Evolutionary conservation across 108 stramenopile genomes (phyloP).

Genomic region (Nannochloropsis salina): DNA sequence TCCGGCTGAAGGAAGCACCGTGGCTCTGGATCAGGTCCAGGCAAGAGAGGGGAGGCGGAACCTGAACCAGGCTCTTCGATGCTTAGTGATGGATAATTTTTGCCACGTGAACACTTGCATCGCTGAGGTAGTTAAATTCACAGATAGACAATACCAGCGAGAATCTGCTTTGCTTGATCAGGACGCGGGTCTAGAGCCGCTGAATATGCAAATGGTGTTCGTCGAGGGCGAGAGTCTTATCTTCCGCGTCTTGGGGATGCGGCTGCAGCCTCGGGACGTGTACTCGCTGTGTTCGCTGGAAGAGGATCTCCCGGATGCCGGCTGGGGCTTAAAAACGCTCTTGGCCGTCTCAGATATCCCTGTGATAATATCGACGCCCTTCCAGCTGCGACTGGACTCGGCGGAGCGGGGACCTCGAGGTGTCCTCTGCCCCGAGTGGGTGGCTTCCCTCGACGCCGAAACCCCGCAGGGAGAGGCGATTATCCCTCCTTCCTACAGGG

Average conservation of each 20-base stretch:
- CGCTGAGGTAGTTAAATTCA: conserved; percentile 5
- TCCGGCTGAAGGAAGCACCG: not conserved
- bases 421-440: not conserved
- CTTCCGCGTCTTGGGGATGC: not conserved
- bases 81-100: conserved; percentile 3
- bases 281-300: conserved; percentile 11
- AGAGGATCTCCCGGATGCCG: not conserved
- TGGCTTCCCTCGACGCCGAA: not conserved
- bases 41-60: conserved; percentile 16
- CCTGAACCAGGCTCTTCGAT: not conserved
- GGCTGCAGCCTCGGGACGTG: conserved; percentile 12
- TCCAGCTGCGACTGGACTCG: conserved; percentile 10
- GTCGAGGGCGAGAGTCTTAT: conserved; percentile 1
- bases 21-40: conserved; percentile 11
- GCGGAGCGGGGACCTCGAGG: not conserved
- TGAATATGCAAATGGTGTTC: not conserved
- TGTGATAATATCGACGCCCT: not conserved
- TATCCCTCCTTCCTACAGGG: not conserved
- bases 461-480: not conserved
- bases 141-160: not conserved
- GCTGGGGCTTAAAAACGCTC: not conserved
- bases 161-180: not conserved
- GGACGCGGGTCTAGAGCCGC: not conserved
- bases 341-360: conserved; percentile 3
- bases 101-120: not conserved